A percentile compares a stretch with the other conserved stretches of the same genome.
Evolutionary conservation across 805 yeast genomes (phyloP).

Genomic region (Vanderwaltozyma tropicalis): DNA sequence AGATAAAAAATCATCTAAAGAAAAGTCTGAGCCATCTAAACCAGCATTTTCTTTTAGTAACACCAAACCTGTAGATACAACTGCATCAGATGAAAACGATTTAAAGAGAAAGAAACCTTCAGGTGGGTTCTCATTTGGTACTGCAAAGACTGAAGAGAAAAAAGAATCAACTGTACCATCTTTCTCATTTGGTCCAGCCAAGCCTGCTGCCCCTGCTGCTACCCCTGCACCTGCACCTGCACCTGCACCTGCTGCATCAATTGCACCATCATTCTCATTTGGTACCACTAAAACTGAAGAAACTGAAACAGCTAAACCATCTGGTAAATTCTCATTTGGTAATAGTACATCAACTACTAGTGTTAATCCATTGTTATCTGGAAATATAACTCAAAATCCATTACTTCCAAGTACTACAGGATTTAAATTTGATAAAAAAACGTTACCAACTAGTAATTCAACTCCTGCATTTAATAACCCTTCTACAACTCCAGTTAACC

Average conservation of each 20-base stretch:
- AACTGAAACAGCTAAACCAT: background rate
- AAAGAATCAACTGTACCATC: constrained; percentile 2
- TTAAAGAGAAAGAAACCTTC: no score
- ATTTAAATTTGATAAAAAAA: background rate
- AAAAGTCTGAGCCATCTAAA: background rate
- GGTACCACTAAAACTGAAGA: constrained; percentile 4
- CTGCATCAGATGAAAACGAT: no score
- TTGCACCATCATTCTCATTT: constrained; percentile 2
- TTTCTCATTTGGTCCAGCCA: constrained; percentile 2
- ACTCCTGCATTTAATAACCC: background rate
- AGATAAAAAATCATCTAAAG: background rate
- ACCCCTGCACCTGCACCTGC: constrained; percentile 1
- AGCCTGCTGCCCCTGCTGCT: constrained; percentile 2
- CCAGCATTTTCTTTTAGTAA: constrained; percentile 10
- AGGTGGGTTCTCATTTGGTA: constrained; percentile 15
- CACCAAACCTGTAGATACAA: no score
- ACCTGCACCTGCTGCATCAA: constrained; percentile 1
- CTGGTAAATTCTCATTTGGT: background rate
- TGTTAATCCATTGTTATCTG: background rate
- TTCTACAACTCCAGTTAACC: no score
- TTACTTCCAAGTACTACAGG: background rate
- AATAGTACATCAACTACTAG: background rate
- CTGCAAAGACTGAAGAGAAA: constrained; percentile 9
- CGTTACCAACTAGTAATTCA: background rate
- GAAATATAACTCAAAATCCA: background rate